Percentiles rank a stretch among this genome's conserved stretches.
Conservation (phyloP, 257 asterid genomes). For the Capsicum rhomboideum region DNA sequence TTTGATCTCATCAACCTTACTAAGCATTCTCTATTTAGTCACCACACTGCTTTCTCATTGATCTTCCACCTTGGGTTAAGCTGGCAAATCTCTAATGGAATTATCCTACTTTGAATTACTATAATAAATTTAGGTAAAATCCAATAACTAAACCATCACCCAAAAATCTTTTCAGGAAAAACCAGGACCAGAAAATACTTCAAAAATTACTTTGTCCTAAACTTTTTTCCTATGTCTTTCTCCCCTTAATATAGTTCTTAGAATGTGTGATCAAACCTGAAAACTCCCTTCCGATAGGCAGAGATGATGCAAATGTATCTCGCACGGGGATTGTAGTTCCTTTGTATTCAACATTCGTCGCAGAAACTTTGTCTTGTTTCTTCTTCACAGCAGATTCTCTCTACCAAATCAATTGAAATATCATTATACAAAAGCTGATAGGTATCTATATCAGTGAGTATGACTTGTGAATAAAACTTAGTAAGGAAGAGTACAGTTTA, state of each 20-base stretch:
- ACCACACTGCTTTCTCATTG: background rate
- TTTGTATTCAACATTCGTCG: conserved; percentile 13
- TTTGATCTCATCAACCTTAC: background rate
- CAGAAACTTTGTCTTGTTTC: conserved; percentile 39
- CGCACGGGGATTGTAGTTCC: conserved; percentile 17
- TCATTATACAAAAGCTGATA: background rate
- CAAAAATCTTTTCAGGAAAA: background rate
- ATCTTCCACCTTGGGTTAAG: background rate
- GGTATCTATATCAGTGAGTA: background rate
- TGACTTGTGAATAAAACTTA: background rate
- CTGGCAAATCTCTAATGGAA: background rate
- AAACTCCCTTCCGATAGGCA: conserved; percentile 10
- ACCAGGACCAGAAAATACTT: background rate
- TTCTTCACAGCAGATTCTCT: conserved; percentile 77
- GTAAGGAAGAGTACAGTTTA: background rate
- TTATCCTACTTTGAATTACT: background rate
- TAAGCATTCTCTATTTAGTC: background rate
- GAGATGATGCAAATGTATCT: conserved; percentile 19
- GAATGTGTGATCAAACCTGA: conserved; percentile 50
- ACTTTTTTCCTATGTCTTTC: background rate
- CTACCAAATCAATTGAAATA: conserved; percentile 22
- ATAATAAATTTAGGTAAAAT: background rate
- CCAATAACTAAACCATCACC: too few species aligned
- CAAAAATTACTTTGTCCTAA: background rate
- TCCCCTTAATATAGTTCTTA: background rate